Evolutionary conservation across 805 yeast genomes (phyloP), one percentile per base, ranked within the genome.

Genomic region (Ogataea dorogensis): DNA sequence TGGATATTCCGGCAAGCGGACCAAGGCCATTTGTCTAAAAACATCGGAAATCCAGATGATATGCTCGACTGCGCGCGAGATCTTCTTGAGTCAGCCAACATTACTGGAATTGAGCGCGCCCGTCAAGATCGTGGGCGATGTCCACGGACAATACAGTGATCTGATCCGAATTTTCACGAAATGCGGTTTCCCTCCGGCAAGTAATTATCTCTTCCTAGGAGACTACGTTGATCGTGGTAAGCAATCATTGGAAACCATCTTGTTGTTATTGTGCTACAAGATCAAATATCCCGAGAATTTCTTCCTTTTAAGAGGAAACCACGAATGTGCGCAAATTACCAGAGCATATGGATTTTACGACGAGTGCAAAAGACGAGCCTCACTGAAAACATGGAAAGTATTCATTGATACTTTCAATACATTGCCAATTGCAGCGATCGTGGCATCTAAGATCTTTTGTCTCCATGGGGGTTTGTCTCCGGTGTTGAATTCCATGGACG

Each of bases 201-300:
- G 96, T 10, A 93, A 93, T 61, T 93, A 88, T 63, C 66, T 93
- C 48, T 91, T 93, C 53, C 64, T 93, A 30, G 98, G 98, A 18
- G 98, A 93, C 64, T 93, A 93, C 61, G 98, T 93, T 31, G 98
- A 93, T 65, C 75, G 98, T 49, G 98, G 98, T 40, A 93, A 93
- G 62, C 98, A 93, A 64, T 82, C 94, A 3, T 67, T 93, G 39
- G 98, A 93, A 60, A 93, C 98, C 0, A 88, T 93, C 15, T 65
- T 91, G 43, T 68, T 93, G 31, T 68, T 93, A 42, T 69, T 93
- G 34, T 89, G 97, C 62, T 93, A 87, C 67, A 93, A 93, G 61
- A 89, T 93, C 62, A 91, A 91, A 61, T 91, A 88, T 54, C 98
- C 98, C 0, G 97, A 93, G 55, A 91, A 91, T 64, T 89, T 93